Evolutionary conservation across 169 alveolate species (phyloP).

Genomic region (Cyclospora cayetanensis): DNA sequence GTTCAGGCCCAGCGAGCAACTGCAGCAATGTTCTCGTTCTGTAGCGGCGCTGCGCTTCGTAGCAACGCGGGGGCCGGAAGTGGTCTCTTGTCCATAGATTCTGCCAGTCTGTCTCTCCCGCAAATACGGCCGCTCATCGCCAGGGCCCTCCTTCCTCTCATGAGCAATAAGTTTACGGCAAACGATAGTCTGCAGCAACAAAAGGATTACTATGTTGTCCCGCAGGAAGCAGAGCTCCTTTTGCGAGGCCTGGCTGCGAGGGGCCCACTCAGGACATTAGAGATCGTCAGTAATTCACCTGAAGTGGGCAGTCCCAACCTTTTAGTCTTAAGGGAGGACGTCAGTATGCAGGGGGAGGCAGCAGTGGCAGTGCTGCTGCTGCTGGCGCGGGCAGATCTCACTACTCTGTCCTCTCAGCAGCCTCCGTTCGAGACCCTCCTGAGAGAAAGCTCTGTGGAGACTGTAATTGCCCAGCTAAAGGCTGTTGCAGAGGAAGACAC

Average conservation of each 20-base stretch:
- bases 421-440: conserved; percentile 1
- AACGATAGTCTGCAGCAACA: neutral
- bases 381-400: conserved; percentile 19
- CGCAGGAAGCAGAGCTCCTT: neutral
- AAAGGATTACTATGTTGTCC: neutral
- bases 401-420: neutral
- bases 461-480: neutral
- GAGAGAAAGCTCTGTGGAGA: neutral
- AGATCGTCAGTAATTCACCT: neutral
- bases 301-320: too few species aligned
- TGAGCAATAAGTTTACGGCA: neutral
- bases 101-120: neutral
- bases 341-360: neutral
- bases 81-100: conserved; percentile 8
- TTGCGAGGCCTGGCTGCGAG: conserved; percentile 17
- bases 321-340: neutral
- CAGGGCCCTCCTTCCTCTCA: neutral
- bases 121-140: conserved; percentile 4
- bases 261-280: neutral
- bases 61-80: neutral
- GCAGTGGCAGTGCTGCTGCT: conserved; percentile 50
- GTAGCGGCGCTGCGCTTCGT: conserved; percentile 58
- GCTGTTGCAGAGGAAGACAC: conserved; percentile 9
- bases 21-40: neutral
- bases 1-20: conserved; percentile 43